Evolutionary conservation across 2,329 filamentous ascomycete genomes (phyloP).

Genomic region (Trichoderma arundinaceum): DNA sequence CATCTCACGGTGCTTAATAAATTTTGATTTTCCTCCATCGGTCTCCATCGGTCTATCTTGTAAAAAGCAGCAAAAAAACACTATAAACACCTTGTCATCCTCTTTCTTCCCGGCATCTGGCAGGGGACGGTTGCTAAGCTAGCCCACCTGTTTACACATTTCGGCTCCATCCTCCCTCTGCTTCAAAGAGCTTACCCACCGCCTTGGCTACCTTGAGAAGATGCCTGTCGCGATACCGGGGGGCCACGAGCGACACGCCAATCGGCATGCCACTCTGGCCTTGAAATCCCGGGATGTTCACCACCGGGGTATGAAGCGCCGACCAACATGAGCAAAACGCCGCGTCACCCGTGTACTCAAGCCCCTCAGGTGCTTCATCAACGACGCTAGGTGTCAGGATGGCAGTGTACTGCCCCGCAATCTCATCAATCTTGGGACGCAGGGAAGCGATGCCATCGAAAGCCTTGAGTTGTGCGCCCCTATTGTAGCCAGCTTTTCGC

Average conservation of each 20-base stretch:
- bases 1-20: background rate
- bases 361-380: conserved; percentile 64
- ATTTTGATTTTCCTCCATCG: too few species aligned
- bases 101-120: background rate
- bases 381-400: conserved; percentile 63
- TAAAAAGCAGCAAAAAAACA: too few species aligned
- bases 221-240: conserved; percentile 53
- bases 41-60: too few species aligned
- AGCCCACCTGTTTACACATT: conserved; percentile 22
- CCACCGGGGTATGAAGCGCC: conserved; percentile 63
- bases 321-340: conserved; percentile 60
- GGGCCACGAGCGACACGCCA: conserved; percentile 59
- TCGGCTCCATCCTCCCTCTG: conserved; percentile 40
- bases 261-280: conserved; percentile 62
- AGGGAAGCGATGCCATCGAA: conserved; percentile 60
- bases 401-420: conserved; percentile 58
- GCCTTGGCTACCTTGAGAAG: conserved; percentile 51
- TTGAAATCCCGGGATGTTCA: conserved; percentile 68
- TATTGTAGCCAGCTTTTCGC: conserved; percentile 50
- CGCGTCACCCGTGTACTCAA: conserved; percentile 59
- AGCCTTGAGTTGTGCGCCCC: conserved; percentile 56
- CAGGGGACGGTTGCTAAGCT: too few species aligned
- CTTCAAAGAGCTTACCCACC: conserved; percentile 45
- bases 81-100: background rate
- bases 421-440: conserved; percentile 59